Percentiles rank a stretch among this genome's conserved stretches.
Evolutionary conservation across 352 stramenopile species (phyloP).

Genomic region (Phytophthora sp.): DNA sequence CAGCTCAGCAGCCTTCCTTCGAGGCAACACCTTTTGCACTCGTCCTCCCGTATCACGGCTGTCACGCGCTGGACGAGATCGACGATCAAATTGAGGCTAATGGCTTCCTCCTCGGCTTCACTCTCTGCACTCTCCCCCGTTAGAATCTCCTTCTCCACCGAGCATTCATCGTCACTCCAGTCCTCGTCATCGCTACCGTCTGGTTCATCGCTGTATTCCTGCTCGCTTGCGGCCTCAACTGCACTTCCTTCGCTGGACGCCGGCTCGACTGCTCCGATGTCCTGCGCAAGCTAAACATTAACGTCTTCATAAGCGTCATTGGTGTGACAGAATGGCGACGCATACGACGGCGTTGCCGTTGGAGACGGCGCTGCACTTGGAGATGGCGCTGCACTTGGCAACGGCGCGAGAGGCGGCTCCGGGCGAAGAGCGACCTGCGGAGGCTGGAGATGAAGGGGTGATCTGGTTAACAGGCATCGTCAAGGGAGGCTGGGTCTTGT

Average conservation of each 20-base stretch:
- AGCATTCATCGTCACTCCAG: not conserved
- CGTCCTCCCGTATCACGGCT: not conserved
- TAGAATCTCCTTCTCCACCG: not conserved
- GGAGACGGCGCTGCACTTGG: too few relatives aligned
- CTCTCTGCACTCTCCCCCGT: slow-evolving; percentile 1
- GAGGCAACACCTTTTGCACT: not conserved
- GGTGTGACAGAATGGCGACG: too few relatives aligned
- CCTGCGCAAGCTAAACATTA: too few relatives aligned
- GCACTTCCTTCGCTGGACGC: not conserved
- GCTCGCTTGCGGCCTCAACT: not conserved
- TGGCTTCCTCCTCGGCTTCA: not conserved
- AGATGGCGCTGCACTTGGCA: too few relatives aligned
- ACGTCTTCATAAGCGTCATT: too few relatives aligned
- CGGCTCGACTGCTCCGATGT: not conserved
- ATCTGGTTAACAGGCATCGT: not conserved
- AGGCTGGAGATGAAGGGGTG: too few relatives aligned
- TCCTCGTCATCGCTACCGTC: slow-evolving; percentile 15
- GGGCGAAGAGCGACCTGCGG: too few relatives aligned
- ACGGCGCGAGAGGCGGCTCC: too few relatives aligned
- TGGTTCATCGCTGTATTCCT: not conserved
- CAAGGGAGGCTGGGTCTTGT: not conserved
- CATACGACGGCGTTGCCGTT: too few relatives aligned
- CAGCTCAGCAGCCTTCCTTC: not conserved
- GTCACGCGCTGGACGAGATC: not conserved
- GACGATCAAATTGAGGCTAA: not conserved